These are phyloP conservation scores for Fraxinus xanthoxyloides DNA, from an alignment of 305 asterid genomes.

Conservation along the genomic window DNA sequence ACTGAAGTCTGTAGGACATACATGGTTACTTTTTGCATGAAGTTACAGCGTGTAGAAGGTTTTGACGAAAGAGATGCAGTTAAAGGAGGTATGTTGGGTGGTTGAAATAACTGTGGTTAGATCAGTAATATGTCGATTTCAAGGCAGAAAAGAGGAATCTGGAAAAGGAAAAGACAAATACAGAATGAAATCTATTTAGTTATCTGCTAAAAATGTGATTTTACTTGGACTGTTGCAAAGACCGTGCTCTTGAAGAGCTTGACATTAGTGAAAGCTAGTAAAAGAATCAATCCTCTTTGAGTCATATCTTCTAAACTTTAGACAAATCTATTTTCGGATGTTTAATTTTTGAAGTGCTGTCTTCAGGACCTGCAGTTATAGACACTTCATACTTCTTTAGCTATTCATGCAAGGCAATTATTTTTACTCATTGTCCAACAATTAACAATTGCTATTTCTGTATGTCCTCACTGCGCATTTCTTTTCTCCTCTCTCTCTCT, in stretches of 20 bases:
- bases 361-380: background rate
- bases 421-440: background rate
- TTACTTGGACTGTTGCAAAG: background rate
- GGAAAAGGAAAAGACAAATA: background rate
- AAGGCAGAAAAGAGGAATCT: background rate
- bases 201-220: background rate
- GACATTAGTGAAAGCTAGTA: background rate
- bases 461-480: background rate
- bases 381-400: background rate
- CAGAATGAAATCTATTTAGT: background rate
- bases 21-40: background rate
- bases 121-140: background rate
- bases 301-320: background rate
- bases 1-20: background rate
- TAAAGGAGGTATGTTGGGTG: background rate
- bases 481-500: background rate
- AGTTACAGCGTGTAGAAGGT: background rate
- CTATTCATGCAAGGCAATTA: background rate
- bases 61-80: background rate
- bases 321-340: background rate
- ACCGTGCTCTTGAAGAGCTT: background rate
- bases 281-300: background rate
- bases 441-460: background rate
- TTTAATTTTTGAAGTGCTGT: background rate
- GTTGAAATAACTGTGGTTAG: background rate